A percentile compares a stretch with the other conserved stretches of the same genome.
Evolutionary conservation across 108 stramenopile species (phyloP).

Genomic region (Cyclotella cryptica): DNA sequence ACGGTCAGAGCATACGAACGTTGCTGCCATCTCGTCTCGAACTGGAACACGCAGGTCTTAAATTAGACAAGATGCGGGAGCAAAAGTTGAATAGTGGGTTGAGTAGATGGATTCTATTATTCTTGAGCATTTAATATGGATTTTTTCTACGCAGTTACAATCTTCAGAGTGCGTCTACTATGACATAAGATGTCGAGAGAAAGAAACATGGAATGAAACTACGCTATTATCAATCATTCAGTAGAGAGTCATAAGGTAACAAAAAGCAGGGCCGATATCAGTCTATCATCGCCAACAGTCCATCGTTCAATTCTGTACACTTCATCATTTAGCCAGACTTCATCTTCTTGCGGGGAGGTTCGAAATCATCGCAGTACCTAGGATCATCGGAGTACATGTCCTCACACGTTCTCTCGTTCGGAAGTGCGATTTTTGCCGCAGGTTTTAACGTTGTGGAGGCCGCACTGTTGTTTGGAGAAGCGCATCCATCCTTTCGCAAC

Average conservation of each 20-base stretch:
- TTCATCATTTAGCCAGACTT: conserved; percentile 2
- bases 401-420: conserved; percentile 22
- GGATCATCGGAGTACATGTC: conserved; percentile 13
- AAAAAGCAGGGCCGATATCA: not conserved
- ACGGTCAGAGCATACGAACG: conserved; percentile 45
- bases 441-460: not conserved
- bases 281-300: not conserved
- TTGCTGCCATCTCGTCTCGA: conserved; percentile 49
- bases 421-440: conserved; percentile 18
- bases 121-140: conserved; percentile 38
- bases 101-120: conserved; percentile 80
- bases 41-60: conserved; percentile 59
- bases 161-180: not conserved
- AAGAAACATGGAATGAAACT: too few relatives aligned
- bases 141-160: not conserved
- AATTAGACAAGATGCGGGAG: conserved; percentile 55
- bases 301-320: not conserved
- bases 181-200: too few relatives aligned
- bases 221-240: not conserved
- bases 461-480: not conserved
- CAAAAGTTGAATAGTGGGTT: conserved; percentile 71
- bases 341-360: conserved; percentile 40
- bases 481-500: conserved; percentile 34
- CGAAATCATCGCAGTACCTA: conserved; percentile 29
- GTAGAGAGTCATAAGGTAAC: not conserved